These are phyloP conservation scores for Fusarium drepaniforme DNA, from an alignment of 2,329 filamentous ascomycete species.

Conservation along the genomic window DNA sequence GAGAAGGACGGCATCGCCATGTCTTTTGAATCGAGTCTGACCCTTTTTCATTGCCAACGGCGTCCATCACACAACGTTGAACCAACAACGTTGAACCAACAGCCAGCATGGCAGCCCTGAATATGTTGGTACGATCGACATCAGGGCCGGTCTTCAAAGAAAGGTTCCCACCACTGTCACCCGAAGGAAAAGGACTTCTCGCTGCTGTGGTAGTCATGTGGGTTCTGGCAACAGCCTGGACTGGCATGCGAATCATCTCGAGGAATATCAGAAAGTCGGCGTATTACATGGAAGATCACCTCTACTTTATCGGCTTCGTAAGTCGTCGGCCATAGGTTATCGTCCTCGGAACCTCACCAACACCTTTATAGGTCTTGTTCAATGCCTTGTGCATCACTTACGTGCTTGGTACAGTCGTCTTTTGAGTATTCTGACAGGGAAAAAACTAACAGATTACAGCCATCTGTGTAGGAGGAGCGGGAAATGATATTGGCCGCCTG, in stretches of 20 bases:
- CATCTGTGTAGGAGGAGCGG: neutral
- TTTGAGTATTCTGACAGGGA: neutral
- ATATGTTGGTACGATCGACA: neutral
- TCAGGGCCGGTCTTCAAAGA: neutral
- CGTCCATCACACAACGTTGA: neutral
- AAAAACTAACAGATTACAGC: neutral
- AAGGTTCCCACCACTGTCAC: neutral
- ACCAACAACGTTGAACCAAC: neutral
- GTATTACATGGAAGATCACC: neutral
- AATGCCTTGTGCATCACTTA: neutral
- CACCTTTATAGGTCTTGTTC: neutral
- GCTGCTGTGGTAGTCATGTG: neutral
- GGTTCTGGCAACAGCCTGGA: neutral
- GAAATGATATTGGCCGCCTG: slow-evolving; percentile 1
- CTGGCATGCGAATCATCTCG: neutral
- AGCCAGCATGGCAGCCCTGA: neutral
- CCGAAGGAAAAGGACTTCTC: neutral
- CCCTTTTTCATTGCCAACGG: neutral
- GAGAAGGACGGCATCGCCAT: neutral
- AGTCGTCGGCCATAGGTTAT: neutral
- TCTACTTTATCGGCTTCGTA: neutral
- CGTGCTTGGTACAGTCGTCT: neutral
- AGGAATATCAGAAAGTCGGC: neutral
- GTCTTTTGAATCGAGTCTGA: neutral
- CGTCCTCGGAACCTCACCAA: neutral